These are phyloP conservation scores for Violaceomyces palustris DNA, from an alignment of 1,284 basidiomycete genomes.

Conservation along the genomic window DNA sequence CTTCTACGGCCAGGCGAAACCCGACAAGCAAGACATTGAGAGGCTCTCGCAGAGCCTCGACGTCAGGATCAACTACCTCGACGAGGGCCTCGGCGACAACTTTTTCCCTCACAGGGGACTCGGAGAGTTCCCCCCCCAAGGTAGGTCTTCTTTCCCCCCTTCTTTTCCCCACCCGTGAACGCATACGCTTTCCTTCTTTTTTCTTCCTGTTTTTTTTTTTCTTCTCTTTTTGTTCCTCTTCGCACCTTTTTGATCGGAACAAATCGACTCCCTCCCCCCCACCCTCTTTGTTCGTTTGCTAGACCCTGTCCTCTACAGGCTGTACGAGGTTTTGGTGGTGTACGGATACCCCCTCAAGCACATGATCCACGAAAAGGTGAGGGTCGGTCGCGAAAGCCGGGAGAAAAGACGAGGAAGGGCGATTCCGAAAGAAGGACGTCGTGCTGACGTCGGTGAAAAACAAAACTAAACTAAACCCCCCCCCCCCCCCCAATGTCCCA, in stretches of 20 bases:
- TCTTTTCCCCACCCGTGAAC: not conserved
- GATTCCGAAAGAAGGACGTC: no score
- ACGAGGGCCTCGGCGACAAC: slow-evolving; percentile 25
- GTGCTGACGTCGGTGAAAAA: no score
- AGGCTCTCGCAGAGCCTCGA: slow-evolving; percentile 26
- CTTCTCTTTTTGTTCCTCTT: no score
- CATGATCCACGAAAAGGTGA: slow-evolving; percentile 49
- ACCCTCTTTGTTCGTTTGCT: no score
- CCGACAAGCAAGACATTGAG: slow-evolving; percentile 23
- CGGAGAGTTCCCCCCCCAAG: slow-evolving; percentile 36
- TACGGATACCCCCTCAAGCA: slow-evolving; percentile 44
- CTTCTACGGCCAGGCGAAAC: slow-evolving; percentile 50
- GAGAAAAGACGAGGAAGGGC: no score
- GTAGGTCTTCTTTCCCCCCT: slow-evolving; percentile 3
- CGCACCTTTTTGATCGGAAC: not conserved
- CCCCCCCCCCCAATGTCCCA: no score
- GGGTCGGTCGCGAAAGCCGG: no score
- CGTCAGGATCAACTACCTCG: slow-evolving; percentile 15
- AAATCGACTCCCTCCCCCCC: not conserved
- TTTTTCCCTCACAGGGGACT: slow-evolving; percentile 41
- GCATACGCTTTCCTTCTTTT: not conserved
- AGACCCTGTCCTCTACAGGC: slow-evolving; percentile 28
- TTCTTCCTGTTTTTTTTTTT: no score
- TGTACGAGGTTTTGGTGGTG: slow-evolving; percentile 37
- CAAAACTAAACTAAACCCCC: no score